Percentiles rank a stretch among this genome's conserved stretches.
Evolutionary conservation across 2,329 filamentous ascomycete genomes (phyloP).

Genomic region (Metarhizium rileyi): DNA sequence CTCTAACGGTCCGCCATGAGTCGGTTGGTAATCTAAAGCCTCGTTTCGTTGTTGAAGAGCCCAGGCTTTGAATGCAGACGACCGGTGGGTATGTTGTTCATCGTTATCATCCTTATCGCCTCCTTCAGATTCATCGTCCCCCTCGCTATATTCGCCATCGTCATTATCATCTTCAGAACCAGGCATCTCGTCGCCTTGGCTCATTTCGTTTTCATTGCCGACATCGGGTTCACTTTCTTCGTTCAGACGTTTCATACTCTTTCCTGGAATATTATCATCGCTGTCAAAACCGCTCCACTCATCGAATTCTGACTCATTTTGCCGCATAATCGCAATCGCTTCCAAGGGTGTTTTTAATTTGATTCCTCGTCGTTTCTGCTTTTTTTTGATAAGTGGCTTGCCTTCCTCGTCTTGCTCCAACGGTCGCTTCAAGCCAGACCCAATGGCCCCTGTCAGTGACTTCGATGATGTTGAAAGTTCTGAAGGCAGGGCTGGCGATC

Average conservation of each 20-base stretch:
- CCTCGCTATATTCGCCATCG: constrained; percentile 16
- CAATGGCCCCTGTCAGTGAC: constrained; percentile 28
- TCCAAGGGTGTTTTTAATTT: constrained; percentile 40
- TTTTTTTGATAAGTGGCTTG: constrained; percentile 71
- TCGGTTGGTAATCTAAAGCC: constrained; percentile 56
- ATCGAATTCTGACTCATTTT: constrained; percentile 30
- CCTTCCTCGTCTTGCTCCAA: constrained; percentile 72
- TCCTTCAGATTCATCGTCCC: constrained; percentile 18
- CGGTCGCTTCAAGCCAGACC: constrained; percentile 79
- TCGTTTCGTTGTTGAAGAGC: constrained; percentile 79
- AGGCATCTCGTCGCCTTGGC: constrained; percentile 13
- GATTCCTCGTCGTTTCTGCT: constrained; percentile 60
- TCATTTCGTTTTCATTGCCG: constrained; percentile 15
- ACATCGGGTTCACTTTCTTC: constrained; percentile 9
- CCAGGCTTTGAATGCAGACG: constrained; percentile 85
- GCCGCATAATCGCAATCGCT: constrained; percentile 28
- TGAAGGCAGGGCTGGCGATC: background rate
- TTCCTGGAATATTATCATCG: constrained; percentile 21
- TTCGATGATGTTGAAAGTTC: background rate
- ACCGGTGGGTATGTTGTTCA: constrained; percentile 22
- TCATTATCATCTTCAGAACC: constrained; percentile 14
- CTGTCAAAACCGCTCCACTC: constrained; percentile 55
- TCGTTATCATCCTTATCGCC: constrained; percentile 18
- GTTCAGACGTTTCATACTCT: constrained; percentile 8
- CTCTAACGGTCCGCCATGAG: constrained; percentile 32